Base-by-base conservation (phyloP, 768 basidiomycete genomes). In the Hemileccinum impolitum region DNA sequence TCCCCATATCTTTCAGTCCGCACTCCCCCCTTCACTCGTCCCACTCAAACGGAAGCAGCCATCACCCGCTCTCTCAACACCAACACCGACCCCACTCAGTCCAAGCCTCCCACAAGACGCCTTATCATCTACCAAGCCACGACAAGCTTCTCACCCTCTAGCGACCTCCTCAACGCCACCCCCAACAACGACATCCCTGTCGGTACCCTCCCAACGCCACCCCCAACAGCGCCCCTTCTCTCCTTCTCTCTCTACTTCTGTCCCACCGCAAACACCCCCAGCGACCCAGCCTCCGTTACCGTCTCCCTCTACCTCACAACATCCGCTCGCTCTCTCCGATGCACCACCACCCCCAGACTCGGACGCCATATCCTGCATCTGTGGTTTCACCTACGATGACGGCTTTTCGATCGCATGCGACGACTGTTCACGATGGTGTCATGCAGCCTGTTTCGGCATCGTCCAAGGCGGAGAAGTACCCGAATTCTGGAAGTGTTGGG, bases 401-500 rank as follows among this genome's bases (percentile, higher is more conserved):
- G 90, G 90, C 18, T 89, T 86, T 65, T 85, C 83, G 10, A 88
- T 94, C 53, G 87, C 85, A 10, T 94, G 92, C 69, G 92, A 94
- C 65, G 64, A 72, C 42, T 94, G 92, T 62, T 78, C 76, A 18
- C 78, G 85, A 34, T 94, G 92, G 90, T 86, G 85, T 57, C 92
- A 94, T 69, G 83, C 80, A 7, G 82, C 80, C 8, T 94, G 93
- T 68, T 87, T 87, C 56, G 78, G 73, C 40, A 83, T 87, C 53
- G 69, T 72, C 12, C 68, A 76, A 45, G 77, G 73, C 4, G 63
- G 64, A 7, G 56, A 68, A 38, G 84, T 88, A 0, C 86, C 87
- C 1, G 89, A 92, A 40, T 79, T 84, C 48, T 93, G 87, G 75
- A 67, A 69, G 19, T 96, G 92, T 66, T 88, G 87, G 77, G 60